phyloP scores from a whole-genome alignment of 1,284 basidiomycete genomes.

The Vanrija sp. region DNA sequence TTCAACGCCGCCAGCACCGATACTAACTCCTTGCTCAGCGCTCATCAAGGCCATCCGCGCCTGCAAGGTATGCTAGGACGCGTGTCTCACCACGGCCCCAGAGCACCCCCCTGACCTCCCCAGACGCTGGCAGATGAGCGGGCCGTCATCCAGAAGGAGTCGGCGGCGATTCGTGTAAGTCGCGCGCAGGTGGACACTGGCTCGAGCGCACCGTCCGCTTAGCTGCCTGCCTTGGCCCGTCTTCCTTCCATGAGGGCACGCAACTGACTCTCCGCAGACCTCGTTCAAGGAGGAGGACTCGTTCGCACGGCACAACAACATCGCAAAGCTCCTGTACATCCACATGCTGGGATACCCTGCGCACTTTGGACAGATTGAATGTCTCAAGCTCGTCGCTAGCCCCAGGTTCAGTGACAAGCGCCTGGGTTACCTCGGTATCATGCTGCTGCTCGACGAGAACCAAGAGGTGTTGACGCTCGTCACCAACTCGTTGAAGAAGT shows the following conservation, averaged over 20 bases:
- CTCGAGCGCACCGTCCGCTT: not conserved
- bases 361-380: conserved; percentile 99
- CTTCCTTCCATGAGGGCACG: no score
- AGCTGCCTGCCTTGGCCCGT: not conserved
- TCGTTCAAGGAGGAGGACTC: conserved; percentile 97
- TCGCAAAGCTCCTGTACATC: conserved; percentile 98
- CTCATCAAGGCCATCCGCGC: conserved; percentile 91
- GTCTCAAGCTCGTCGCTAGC: conserved; percentile 97
- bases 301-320: conserved; percentile 89
- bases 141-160: conserved; percentile 95
- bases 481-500: conserved; percentile 99
- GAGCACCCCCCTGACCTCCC: not conserved
- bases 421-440: conserved; percentile 94
- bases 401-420: conserved; percentile 96
- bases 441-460: conserved; percentile 96
- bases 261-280: conserved; percentile 51
- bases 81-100: not conserved
- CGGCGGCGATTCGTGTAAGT: conserved; percentile 77
- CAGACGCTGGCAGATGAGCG: conserved; percentile 98
- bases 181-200: not conserved
- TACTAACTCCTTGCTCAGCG: conserved; percentile 53
- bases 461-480: conserved; percentile 97
- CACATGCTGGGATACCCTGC: conserved; percentile 99
- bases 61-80: conserved; percentile 65
- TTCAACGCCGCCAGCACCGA: not conserved